These are phyloP conservation scores for Cladophialophora exuberans DNA, from an alignment of 2,329 filamentous ascomycete species.

Conservation along the genomic window DNA sequence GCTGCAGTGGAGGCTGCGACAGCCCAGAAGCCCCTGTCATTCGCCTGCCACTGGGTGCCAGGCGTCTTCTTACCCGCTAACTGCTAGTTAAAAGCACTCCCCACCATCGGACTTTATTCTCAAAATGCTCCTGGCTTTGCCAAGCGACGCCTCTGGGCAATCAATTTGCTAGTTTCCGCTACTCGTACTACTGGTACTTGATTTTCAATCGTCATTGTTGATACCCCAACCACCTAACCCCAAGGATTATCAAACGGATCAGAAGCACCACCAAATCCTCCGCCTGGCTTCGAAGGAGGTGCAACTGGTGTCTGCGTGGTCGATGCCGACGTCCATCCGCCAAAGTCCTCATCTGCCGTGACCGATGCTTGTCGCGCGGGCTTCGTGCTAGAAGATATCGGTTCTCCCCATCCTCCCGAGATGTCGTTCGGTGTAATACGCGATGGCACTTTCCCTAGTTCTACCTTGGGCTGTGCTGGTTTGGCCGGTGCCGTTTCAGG, in stretches of 20 bases:
- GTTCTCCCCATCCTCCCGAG: slow-evolving; percentile 64
- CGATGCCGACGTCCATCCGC: slow-evolving; percentile 82
- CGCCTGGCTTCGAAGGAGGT: slow-evolving; percentile 17
- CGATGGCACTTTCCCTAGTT: slow-evolving; percentile 45
- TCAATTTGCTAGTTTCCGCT: slow-evolving; percentile 13
- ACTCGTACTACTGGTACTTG: no score
- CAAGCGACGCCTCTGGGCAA: slow-evolving; percentile 1
- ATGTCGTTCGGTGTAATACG: slow-evolving; percentile 63
- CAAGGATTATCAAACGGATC: slow-evolving; percentile 36
- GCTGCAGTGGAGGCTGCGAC: background rate
- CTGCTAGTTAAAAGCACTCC: no score
- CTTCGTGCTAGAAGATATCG: slow-evolving; percentile 42
- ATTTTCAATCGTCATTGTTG: background rate
- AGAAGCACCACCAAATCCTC: slow-evolving; percentile 32
- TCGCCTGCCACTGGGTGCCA: background rate
- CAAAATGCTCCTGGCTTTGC: slow-evolving; percentile 2
- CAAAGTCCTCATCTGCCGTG: slow-evolving; percentile 90
- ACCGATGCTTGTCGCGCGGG: slow-evolving; percentile 64
- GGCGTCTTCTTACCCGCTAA: slow-evolving; percentile 7
- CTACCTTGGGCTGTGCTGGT: slow-evolving; percentile 29
- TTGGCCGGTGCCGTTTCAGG: slow-evolving; percentile 56
- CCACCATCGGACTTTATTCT: slow-evolving; percentile 3
- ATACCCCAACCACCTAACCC: slow-evolving; percentile 20
- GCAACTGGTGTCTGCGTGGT: slow-evolving; percentile 46
- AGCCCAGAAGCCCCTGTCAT: background rate